phyloP scores from a whole-genome alignment of 2,329 filamentous ascomycete species.

The Madurella mycetomatis region DNA sequence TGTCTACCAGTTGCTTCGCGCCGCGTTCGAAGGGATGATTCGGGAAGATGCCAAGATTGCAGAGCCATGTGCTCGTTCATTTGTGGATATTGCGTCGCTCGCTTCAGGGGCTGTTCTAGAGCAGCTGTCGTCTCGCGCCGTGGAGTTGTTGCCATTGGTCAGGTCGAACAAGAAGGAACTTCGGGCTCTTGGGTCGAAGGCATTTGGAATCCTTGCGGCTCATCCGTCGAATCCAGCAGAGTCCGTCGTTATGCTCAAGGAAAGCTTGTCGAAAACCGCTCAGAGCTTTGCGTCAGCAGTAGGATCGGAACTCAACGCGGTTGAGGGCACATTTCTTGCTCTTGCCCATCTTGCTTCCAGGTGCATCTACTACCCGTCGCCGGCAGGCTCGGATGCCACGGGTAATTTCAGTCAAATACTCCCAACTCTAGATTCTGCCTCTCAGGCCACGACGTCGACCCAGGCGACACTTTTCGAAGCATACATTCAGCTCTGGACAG shows the following conservation, averaged over 20 bases:
- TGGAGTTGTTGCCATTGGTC: constrained; percentile 55
- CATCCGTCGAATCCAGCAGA: constrained; percentile 48
- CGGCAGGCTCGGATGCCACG: not conserved
- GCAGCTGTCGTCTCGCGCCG: constrained; percentile 44
- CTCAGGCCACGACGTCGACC: constrained; percentile 30
- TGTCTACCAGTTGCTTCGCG: constrained; percentile 45
- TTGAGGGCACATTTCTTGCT: constrained; percentile 45
- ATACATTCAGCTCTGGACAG: constrained; percentile 42
- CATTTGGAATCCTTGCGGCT: constrained; percentile 71
- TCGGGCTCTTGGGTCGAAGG: constrained; percentile 62
- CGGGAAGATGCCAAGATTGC: constrained; percentile 38
- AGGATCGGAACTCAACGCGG: constrained; percentile 41
- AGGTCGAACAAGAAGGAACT: constrained; percentile 68
- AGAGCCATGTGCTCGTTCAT: constrained; percentile 48
- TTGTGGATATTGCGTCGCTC: constrained; percentile 49
- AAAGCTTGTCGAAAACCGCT: constrained; percentile 43
- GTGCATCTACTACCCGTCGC: constrained; percentile 38
- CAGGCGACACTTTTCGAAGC: constrained; percentile 43
- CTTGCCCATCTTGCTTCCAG: constrained; percentile 43
- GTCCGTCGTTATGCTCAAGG: constrained; percentile 40
- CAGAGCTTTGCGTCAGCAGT: constrained; percentile 47
- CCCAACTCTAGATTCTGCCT: constrained; percentile 23
- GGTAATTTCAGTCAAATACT: constrained; percentile 15
- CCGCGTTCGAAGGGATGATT: constrained; percentile 55
- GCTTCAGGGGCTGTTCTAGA: constrained; percentile 37